phyloP scores from a whole-genome alignment of 164 flowering plant species.

The Warburgia ugandensis region DNA sequence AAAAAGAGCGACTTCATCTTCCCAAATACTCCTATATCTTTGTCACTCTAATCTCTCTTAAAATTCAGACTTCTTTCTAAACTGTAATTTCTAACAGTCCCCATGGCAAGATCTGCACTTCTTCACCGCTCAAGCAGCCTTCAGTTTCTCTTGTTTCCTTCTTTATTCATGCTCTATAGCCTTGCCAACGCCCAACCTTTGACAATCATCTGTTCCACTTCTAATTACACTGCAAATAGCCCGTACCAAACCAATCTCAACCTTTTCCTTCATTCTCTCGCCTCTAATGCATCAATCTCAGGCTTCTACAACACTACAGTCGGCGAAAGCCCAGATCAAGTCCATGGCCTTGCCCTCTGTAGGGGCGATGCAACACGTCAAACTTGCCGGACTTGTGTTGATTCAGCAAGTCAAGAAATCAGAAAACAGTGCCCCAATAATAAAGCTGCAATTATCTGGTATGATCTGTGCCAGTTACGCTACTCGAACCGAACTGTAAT shows the following conservation, averaged over 20 bases:
- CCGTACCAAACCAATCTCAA: constrained; percentile 8
- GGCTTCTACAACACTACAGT: constrained; percentile 5
- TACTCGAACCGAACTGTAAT: constrained; percentile 8
- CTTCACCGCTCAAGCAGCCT: too few species aligned
- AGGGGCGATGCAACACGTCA: background rate
- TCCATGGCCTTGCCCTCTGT: constrained; percentile 15
- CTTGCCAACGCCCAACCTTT: too few species aligned
- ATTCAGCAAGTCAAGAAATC: background rate
- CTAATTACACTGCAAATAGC: constrained; percentile 6
- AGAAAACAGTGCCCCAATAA: constrained; percentile 1
- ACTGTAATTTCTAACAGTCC: too few species aligned
- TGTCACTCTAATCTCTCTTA: too few species aligned
- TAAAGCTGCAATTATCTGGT: background rate
- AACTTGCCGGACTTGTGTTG: constrained; percentile 7
- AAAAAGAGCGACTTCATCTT: too few species aligned
- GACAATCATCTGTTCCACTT: background rate
- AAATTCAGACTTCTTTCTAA: too few species aligned
- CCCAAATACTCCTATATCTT: too few species aligned
- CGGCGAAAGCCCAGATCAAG: constrained; percentile 6
- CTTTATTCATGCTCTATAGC: background rate
- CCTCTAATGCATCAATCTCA: background rate
- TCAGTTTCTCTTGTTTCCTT: background rate
- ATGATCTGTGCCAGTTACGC: constrained; percentile 6
- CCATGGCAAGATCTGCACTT: too few species aligned
- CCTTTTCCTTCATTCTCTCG: constrained; percentile 6